Evolutionary conservation across 2,329 filamentous ascomycete genomes (phyloP), one percentile per base, ranked within the genome.

Genomic region (Nemania diffusa): DNA sequence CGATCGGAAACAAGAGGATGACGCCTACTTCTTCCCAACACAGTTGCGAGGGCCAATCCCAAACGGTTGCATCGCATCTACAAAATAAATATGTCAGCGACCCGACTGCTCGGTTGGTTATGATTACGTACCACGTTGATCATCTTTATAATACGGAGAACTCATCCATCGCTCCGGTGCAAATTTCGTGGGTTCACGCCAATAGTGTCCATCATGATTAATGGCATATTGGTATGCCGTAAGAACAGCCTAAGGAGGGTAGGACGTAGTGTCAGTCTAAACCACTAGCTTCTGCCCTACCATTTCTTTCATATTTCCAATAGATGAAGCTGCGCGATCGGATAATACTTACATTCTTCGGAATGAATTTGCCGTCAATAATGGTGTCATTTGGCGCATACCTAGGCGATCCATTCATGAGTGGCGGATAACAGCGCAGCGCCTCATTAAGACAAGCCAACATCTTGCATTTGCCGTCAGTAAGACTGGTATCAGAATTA

Each of bases 381-480:
- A 50, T 37, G 17, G 74, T 60, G 1, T 69, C 73, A 20, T 69
- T 57, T 7, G 67, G 67, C 6, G 66, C 34, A 7, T 62, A 26
- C 40, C 74, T 68, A 1, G 72, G 70, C 40, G 73, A 29, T 22
- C 67, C 70, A 13, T 27, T 56, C 1, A 73, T 63, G 5, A 73
- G 69, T 6, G 74, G 74, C 4, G 82, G 81, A 55, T 82, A 83
- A 52, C 78, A 70, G 29, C 82, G 78, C 26, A 84, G 65, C 7
- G 75, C 72, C 71, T 84, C 82, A 11, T 82, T 77, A 9, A 84
- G 71, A 56, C 74, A 77, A 5, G 81, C 82, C 6, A 77, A 66
- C 69, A 83, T 76, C 58, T 83, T n/a, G n/a, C n/a, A n/a, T n/a
- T n/a, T n/a, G n/a, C n/a, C n/a, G n/a, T n/a, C n/a, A n/a, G n/a